Conservation (phyloP, 225 moss, liverwort and hornwort species). For the Rhytidiadelphus loreus region DNA sequence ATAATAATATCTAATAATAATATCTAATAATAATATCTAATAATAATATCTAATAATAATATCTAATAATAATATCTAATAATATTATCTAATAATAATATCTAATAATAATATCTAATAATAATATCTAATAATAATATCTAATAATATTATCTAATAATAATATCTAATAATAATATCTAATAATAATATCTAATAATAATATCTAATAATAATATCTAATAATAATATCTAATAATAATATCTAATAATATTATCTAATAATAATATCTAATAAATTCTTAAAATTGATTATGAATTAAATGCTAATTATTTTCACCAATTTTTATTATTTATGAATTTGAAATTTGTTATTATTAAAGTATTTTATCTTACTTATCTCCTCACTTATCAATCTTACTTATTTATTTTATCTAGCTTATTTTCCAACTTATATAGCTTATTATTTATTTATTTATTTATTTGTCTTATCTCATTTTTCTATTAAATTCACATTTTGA, state of each 20-base stretch:
- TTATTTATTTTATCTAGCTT: no score
- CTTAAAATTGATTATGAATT: neutral
- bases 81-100: no score
- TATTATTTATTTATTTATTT: neutral
- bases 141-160: neutral
- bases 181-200: no score
- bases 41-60: no score
- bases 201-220: neutral
- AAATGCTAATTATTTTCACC: neutral
- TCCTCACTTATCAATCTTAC: no score
- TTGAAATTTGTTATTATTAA: neutral
- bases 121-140: neutral
- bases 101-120: neutral
- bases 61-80: neutral
- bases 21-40: neutral
- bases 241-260: no score
- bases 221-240: neutral
- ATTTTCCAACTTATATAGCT: neutral
- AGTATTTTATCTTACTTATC: neutral
- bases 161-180: neutral
- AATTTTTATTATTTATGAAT: neutral
- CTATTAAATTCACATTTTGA: neutral
- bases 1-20: neutral
- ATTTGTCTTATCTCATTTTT: neutral
- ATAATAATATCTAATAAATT: neutral